Evolutionary conservation across 2,329 filamentous ascomycete genomes (phyloP).

Genomic region (Exophiala phaeomuriformis): DNA sequence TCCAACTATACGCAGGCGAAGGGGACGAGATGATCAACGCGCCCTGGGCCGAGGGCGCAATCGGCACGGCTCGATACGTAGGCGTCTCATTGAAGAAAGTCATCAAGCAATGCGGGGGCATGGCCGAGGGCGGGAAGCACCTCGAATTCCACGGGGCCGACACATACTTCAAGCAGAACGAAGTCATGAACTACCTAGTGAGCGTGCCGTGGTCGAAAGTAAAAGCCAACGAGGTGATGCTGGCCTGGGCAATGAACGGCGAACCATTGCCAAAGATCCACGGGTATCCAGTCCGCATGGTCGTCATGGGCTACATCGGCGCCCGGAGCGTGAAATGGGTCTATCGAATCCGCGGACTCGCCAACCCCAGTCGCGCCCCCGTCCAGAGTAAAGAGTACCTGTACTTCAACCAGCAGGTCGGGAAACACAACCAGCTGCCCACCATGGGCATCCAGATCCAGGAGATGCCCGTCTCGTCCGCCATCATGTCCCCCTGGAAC

Average conservation of each 20-base stretch:
- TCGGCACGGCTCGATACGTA: slow-evolving; percentile 56
- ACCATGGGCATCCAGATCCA: slow-evolving; percentile 60
- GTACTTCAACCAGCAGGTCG: slow-evolving; percentile 61
- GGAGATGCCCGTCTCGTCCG: slow-evolving; percentile 62
- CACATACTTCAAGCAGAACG: slow-evolving; percentile 63
- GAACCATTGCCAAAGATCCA: slow-evolving; percentile 58
- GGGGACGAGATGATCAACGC: slow-evolving; percentile 52
- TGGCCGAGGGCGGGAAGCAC: slow-evolving; percentile 50
- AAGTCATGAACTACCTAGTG: slow-evolving; percentile 60
- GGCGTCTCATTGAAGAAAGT: slow-evolving; percentile 62
- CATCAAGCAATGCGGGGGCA: slow-evolving; percentile 62
- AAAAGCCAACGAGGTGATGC: slow-evolving; percentile 57
- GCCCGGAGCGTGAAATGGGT: slow-evolving; percentile 55
- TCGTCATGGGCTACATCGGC: slow-evolving; percentile 62
- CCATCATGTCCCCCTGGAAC: slow-evolving; percentile 57
- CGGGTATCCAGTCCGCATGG: slow-evolving; percentile 55
- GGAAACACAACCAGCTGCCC: slow-evolving; percentile 57
- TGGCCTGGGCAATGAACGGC: slow-evolving; percentile 67
- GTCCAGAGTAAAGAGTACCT: slow-evolving; percentile 61
- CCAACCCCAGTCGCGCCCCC: slow-evolving; percentile 49
- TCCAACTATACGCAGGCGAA: slow-evolving; percentile 56
- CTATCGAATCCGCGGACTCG: slow-evolving; percentile 56
- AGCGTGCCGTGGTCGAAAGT: slow-evolving; percentile 62
- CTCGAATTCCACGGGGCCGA: slow-evolving; percentile 64
- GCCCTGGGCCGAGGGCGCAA: slow-evolving; percentile 59